Evolutionary conservation across 169 alveolate genomes (phyloP).

Genomic region (Plasmodium reichenowi): DNA sequence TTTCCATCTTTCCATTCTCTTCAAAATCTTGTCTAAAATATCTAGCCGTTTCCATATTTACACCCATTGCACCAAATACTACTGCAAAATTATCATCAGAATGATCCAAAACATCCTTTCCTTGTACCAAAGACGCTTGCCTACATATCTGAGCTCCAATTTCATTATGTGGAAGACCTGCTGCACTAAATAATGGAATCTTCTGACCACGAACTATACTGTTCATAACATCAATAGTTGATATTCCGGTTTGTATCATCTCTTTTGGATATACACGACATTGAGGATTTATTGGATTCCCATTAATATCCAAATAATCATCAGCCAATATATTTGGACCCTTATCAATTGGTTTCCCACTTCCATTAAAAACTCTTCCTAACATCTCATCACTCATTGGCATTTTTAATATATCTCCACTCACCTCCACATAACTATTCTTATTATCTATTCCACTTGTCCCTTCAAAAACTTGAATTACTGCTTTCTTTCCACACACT

Average conservation of each 20-base stretch:
- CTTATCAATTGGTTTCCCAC: slow-evolving; percentile 99
- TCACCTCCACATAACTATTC: slow-evolving; percentile 97
- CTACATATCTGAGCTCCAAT: slow-evolving; percentile 99
- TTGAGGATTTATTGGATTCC: slow-evolving; percentile 98
- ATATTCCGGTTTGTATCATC: slow-evolving; percentile 99
- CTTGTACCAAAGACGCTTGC: slow-evolving; percentile 98
- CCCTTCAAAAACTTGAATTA: slow-evolving; percentile 99
- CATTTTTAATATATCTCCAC: slow-evolving; percentile 99
- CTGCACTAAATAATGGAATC: slow-evolving; percentile 99
- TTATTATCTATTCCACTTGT: slow-evolving; percentile 99
- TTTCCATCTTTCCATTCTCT: slow-evolving; percentile 99
- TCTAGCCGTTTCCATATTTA: slow-evolving; percentile 99
- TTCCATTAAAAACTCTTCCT: slow-evolving; percentile 99
- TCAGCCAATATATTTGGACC: slow-evolving; percentile 99
- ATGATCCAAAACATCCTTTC: slow-evolving; percentile 98
- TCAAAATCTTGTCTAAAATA: slow-evolving; percentile 99
- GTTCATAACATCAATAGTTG: slow-evolving; percentile 99
- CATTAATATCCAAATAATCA: slow-evolving; percentile 96
- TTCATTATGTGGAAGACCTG: slow-evolving; percentile 99
- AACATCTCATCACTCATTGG: slow-evolving; percentile 99
- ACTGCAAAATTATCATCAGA: slow-evolving; percentile 99
- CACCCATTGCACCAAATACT: slow-evolving; percentile 99
- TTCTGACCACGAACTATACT: slow-evolving; percentile 99
- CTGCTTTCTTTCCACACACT: slow-evolving; percentile 97
- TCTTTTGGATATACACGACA: slow-evolving; percentile 99